phyloP scores from a whole-genome alignment of 176 grass and related monocot species.

The Coix lacrymajobi region DNA sequence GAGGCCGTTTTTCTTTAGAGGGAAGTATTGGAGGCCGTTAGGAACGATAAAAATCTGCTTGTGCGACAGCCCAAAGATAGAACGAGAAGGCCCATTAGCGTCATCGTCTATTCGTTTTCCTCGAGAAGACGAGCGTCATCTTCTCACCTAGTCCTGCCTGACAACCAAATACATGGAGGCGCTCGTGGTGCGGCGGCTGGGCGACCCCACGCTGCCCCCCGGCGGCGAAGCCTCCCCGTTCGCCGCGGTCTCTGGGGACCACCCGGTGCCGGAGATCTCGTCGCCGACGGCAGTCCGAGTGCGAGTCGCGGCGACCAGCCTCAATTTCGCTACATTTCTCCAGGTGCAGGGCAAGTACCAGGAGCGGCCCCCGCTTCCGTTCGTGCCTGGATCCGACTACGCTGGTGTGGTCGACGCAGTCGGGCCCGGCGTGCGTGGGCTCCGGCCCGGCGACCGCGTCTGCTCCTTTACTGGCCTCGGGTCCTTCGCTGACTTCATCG shows the following conservation, averaged over 20 bases:
- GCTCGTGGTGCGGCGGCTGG: conserved; percentile 62
- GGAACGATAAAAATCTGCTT: too few species aligned
- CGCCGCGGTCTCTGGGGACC: conserved; percentile 28
- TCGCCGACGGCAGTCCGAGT: conserved; percentile 64
- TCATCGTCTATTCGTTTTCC: neutral
- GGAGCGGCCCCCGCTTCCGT: conserved; percentile 69
- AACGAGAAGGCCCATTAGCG: neutral
- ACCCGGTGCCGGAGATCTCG: conserved; percentile 43
- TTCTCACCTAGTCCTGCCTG: neutral
- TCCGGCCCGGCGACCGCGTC: conserved; percentile 69
- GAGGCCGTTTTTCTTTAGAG: too few species aligned
- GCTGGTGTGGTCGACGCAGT: conserved; percentile 77
- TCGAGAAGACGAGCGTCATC: neutral
- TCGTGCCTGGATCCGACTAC: conserved; percentile 79
- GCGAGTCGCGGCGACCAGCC: conserved; percentile 65
- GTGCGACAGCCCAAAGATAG: neutral
- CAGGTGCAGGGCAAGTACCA: conserved; percentile 89
- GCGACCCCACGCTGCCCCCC: conserved; percentile 58
- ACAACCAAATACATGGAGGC: conserved; percentile 48
- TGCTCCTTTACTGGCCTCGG: conserved; percentile 51
- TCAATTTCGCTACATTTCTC: conserved; percentile 84
- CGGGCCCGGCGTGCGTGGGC: conserved; percentile 43
- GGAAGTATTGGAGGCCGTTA: too few species aligned
- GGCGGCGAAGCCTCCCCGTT: conserved; percentile 47
- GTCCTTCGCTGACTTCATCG: conserved; percentile 69